These are phyloP conservation scores for Russula brevipes DNA, from an alignment of 768 basidiomycete genomes.

Conservation along the genomic window DNA sequence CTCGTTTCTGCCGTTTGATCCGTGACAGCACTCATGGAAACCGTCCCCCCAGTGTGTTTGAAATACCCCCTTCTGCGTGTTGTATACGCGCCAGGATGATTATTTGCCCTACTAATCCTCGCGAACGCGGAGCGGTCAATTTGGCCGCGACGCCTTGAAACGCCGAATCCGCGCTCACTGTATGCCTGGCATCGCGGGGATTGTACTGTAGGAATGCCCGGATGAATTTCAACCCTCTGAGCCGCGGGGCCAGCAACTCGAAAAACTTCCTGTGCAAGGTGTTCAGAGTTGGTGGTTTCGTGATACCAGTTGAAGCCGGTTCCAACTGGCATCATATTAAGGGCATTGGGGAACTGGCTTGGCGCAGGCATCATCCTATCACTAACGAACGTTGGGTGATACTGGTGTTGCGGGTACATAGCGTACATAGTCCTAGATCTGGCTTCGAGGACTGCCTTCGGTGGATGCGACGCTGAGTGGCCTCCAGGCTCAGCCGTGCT, in stretches of 20 bases:
- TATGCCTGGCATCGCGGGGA: slow-evolving; percentile 1
- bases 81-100: slow-evolving; percentile 1
- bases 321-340: slow-evolving; percentile 8
- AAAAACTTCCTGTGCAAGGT: slow-evolving; percentile 1
- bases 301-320: slow-evolving; percentile 17
- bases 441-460: not conserved
- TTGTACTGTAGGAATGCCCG: slow-evolving; percentile 1
- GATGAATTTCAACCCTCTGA: not conserved
- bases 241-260: not conserved
- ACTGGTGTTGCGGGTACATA: slow-evolving; percentile 13
- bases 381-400: slow-evolving; percentile 8
- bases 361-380: slow-evolving; percentile 7
- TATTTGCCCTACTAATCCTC: slow-evolving; percentile 3
- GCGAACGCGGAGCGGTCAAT: slow-evolving; percentile 4
- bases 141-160: slow-evolving; percentile 12
- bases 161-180: slow-evolving; percentile 10
- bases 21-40: slow-evolving; percentile 22
- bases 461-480: slow-evolving; percentile 19
- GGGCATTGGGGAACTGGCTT: not conserved
- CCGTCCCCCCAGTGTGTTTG: slow-evolving; percentile 16
- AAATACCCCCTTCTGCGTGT: slow-evolving; percentile 13
- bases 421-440: slow-evolving; percentile 6
- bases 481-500: slow-evolving; percentile 30
- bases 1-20: slow-evolving; percentile 5
- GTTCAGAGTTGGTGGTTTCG: slow-evolving; percentile 3